phyloP scores from a whole-genome alignment of 352 stramenopile species.

The Sclerospora graminicola region DNA sequence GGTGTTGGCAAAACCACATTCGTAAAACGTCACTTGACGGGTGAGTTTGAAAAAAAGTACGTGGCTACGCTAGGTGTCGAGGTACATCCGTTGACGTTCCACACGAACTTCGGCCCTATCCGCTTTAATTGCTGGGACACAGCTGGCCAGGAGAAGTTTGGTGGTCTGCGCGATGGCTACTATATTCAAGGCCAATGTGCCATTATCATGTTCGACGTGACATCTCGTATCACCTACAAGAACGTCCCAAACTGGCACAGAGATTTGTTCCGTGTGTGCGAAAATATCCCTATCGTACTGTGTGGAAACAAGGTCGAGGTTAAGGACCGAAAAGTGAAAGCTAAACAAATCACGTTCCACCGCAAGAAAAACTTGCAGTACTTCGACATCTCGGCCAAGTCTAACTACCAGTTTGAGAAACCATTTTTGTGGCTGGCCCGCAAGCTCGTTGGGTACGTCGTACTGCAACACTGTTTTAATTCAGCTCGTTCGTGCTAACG shows the following conservation, averaged over 20 bases:
- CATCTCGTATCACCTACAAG: slow-evolving; percentile 99
- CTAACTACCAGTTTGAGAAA: slow-evolving; percentile 99
- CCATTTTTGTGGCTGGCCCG: slow-evolving; percentile 99
- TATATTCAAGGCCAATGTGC: slow-evolving; percentile 99
- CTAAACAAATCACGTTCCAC: slow-evolving; percentile 99
- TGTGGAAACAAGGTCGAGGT: slow-evolving; percentile 99
- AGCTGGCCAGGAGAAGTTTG: slow-evolving; percentile 98
- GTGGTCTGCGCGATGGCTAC: slow-evolving; percentile 92
- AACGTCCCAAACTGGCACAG: slow-evolving; percentile 99
- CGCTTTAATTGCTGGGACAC: slow-evolving; percentile 99
- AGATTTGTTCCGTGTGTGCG: slow-evolving; percentile 98
- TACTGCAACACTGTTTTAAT: background rate
- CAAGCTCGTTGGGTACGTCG: slow-evolving; percentile 92
- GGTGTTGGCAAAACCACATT: slow-evolving; percentile 99
- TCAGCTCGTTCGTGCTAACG: background rate
- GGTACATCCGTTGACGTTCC: slow-evolving; percentile 97
- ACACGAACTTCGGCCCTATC: slow-evolving; percentile 98
- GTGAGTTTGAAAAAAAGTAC: slow-evolving; percentile 99
- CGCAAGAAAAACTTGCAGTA: slow-evolving; percentile 99
- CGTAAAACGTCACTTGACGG: slow-evolving; percentile 99
- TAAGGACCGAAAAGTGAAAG: slow-evolving; percentile 99
- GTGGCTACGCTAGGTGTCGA: slow-evolving; percentile 99
- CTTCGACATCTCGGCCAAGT: slow-evolving; percentile 99
- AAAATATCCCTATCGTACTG: slow-evolving; percentile 99
- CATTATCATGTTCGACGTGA: slow-evolving; percentile 99